Base-by-base conservation (phyloP, 306 rosid species). In the Vigna angularis region DNA sequence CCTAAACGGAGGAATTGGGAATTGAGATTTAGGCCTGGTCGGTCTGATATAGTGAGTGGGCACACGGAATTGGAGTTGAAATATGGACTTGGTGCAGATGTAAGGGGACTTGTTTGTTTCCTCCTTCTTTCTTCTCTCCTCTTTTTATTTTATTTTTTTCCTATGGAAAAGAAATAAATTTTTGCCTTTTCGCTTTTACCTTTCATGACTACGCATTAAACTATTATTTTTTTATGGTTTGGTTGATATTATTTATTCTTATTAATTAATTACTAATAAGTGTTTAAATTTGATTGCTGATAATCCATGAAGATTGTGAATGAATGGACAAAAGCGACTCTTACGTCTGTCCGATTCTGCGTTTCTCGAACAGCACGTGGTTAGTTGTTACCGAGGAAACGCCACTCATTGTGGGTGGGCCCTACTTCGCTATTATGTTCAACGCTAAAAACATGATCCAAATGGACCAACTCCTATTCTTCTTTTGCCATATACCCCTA, bases 291-390 rank as follows among this genome's bases (percentile, higher is more conserved):
- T 28, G 10, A 9, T 40, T 14, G 1, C 20, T 22, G 32, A 45
- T 14, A 68, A 58, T 40, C 12, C 38, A 28, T 20, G 9, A 14
- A 34, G 50, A 17, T 53, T 55, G 32, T 42, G 81, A 83, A 73
- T 48, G 80, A 61, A 75, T 73, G 87, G 88, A 82, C 85, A 84
- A 87, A 87, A 85, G 88, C 86, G 89, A 82, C 84, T 57, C 72
- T 68, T 67, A 28, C 56, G 72, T 36, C 85, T 78, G 81, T 73
- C 67, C 32, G 84, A 78, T 79, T 82, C 84, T 81, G 83, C 7
- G 79, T 53, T 83, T 77, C 74, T 80, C 83, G 87, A 85, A 86
- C 86, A 86, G 88, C 93, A 88, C 96, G 97, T 92, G 97, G 89
- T 81, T 66, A 84, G 94, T 91, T 90, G 76, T 62, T 75, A 87